These are phyloP conservation scores for Nitzschia sp. DNA, from an alignment of 108 stramenopile genomes.

Conservation along the genomic window DNA sequence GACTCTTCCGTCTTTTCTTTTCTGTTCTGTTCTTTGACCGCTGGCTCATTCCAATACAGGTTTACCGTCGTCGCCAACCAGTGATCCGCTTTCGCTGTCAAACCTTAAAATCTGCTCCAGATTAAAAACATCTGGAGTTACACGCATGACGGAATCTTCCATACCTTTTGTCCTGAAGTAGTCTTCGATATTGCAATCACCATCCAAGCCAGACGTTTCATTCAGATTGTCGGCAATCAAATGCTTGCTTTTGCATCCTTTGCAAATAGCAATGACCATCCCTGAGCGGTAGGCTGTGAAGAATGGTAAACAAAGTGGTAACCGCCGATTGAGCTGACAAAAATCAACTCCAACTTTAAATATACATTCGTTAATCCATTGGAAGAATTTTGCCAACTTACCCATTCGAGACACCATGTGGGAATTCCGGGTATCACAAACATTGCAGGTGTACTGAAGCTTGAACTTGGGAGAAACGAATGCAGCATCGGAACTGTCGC, in stretches of 20 bases:
- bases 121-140: conserved; percentile 41
- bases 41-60: conserved; percentile 31
- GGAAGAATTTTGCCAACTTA: too few relatives aligned
- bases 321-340: not conserved
- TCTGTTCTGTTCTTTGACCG: not conserved
- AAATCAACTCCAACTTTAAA: not conserved
- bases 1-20: not conserved
- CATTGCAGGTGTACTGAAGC: conserved; percentile 82
- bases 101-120: conserved; percentile 32
- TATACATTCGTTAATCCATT: too few relatives aligned
- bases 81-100: conserved; percentile 17
- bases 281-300: conserved; percentile 62
- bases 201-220: conserved; percentile 41
- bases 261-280: conserved; percentile 74
- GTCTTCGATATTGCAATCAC: conserved; percentile 60
- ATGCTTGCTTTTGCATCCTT: conserved; percentile 66
- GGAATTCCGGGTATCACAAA: conserved; percentile 66
- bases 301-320: not conserved
- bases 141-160: conserved; percentile 31
- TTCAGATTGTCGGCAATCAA: conserved; percentile 80
- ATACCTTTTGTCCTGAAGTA: conserved; percentile 36
- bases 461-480: conserved; percentile 56
- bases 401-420: conserved; percentile 46
- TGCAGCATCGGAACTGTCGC: conserved; percentile 1
- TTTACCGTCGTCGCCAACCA: conserved; percentile 39